Evolutionary conservation across 2,329 filamentous ascomycete species (phyloP).

Genomic region (Juglanconis juglandina): DNA sequence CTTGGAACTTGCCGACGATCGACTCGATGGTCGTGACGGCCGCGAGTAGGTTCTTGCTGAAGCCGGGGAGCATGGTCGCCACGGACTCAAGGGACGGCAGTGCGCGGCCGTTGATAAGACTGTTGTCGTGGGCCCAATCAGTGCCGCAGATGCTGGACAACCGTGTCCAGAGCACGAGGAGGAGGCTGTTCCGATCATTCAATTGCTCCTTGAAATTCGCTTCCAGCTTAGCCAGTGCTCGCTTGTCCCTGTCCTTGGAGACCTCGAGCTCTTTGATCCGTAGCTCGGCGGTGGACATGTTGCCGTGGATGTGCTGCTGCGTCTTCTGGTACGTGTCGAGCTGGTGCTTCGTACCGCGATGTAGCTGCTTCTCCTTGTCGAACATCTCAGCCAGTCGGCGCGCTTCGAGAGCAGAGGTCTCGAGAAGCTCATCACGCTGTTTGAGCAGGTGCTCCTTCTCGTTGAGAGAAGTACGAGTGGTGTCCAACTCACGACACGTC

Average conservation of each 20-base stretch:
- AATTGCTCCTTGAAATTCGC: conserved; percentile 81
- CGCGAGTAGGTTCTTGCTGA: conserved; percentile 82
- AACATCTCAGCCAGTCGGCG: conserved; percentile 81
- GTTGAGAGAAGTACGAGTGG: conserved; percentile 70
- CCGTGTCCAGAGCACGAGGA: conserved; percentile 86
- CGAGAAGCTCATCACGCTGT: conserved; percentile 82
- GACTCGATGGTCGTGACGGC: conserved; percentile 85
- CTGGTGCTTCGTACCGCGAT: conserved; percentile 80
- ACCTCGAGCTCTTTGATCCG: conserved; percentile 83
- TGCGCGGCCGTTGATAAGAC: conserved; percentile 79
- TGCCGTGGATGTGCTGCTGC: conserved; percentile 81
- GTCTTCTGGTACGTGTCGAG: conserved; percentile 87
- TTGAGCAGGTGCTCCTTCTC: conserved; percentile 90
- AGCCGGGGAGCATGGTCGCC: conserved; percentile 78
- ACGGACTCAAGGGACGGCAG: conserved; percentile 83
- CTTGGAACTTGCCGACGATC: conserved; percentile 73
- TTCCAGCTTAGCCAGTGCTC: conserved; percentile 73
- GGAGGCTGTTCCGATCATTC: conserved; percentile 80
- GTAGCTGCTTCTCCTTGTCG: conserved; percentile 82
- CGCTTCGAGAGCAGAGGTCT: conserved; percentile 82
- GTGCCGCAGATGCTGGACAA: conserved; percentile 81
- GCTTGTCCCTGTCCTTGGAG: conserved; percentile 72
- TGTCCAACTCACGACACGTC: conserved; percentile 77
- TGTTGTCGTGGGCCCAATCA: conserved; percentile 89
- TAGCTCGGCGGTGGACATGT: conserved; percentile 78